Percentiles rank a stretch among this genome's conserved stretches.
Conservation (phyloP, 2,329 filamentous ascomycete genomes). For the Phoma sp. region DNA sequence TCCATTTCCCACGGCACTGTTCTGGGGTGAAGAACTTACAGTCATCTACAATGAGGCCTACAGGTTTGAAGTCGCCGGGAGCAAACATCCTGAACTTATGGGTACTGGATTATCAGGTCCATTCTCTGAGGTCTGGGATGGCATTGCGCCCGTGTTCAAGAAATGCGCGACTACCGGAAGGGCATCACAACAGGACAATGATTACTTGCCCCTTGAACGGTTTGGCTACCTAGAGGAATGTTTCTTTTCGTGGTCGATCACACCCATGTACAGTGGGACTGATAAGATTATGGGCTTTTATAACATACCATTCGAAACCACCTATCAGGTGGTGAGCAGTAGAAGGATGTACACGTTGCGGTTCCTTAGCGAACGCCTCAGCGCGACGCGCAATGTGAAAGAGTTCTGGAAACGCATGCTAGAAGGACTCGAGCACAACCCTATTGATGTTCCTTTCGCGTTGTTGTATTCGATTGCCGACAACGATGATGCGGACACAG, state of each 20-base stretch:
- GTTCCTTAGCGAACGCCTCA: conserved; percentile 48
- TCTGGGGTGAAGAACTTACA: conserved; percentile 54
- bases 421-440: conserved; percentile 55
- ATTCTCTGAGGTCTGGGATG: conserved; percentile 52
- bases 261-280: conserved; percentile 50
- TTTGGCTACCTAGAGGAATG: conserved; percentile 41
- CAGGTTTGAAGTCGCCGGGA: conserved; percentile 40
- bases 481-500: conserved; percentile 33
- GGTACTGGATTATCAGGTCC: conserved; percentile 43
- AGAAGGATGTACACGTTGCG: conserved; percentile 50
- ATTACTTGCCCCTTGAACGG: conserved; percentile 38
- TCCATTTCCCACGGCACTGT: conserved; percentile 38
- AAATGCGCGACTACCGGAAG: conserved; percentile 41
- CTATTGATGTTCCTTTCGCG: conserved; percentile 43
- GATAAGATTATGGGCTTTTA: conserved; percentile 43
- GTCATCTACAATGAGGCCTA: conserved; percentile 53
- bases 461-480: conserved; percentile 44
- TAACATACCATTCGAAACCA: conserved; percentile 48
- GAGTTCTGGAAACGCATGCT: conserved; percentile 60
- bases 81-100: conserved; percentile 41
- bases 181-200: conserved; percentile 38
- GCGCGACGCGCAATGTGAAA: conserved; percentile 37
- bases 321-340: conserved; percentile 48
- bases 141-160: conserved; percentile 43
- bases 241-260: conserved; percentile 56